Evolutionary conservation across 805 yeast species (phyloP).

Genomic region (Kodamaea nitidulidarum): DNA sequence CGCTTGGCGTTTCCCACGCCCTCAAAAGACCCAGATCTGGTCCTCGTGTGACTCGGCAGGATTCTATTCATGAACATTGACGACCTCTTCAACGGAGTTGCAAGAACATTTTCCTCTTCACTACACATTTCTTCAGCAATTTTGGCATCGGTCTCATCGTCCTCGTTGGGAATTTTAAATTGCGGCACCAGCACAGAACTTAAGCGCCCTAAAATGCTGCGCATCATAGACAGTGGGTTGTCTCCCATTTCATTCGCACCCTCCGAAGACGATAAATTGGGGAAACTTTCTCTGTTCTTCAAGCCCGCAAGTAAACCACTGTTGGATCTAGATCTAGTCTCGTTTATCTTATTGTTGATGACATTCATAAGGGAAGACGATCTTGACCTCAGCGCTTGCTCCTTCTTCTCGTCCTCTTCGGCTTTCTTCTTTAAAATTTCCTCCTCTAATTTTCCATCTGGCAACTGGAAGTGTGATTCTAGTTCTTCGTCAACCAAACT

Average conservation of each 20-base stretch:
- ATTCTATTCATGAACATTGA: conserved; percentile 15
- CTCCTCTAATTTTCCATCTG: conserved; percentile 19
- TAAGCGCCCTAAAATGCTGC: conserved; percentile 32
- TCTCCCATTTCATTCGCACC: conserved; percentile 14
- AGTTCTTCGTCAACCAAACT: conserved; percentile 30
- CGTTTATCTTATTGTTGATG: conserved; percentile 27
- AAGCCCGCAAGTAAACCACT: conserved; percentile 21
- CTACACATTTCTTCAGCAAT: conserved; percentile 10
- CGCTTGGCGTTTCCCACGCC: conserved; percentile 15
- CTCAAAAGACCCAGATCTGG: conserved; percentile 37
- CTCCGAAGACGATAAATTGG: conserved; percentile 16
- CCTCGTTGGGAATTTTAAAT: conserved; percentile 4
- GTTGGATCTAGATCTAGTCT: conserved; percentile 33
- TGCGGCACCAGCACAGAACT: conserved; percentile 21
- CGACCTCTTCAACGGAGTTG: conserved; percentile 6
- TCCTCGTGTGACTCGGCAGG: conserved; percentile 36
- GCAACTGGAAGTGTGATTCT: conserved; percentile 24
- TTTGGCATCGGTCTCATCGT: conserved; percentile 1
- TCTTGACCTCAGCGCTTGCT: conserved; percentile 25
- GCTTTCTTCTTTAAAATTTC: conserved; percentile 12
- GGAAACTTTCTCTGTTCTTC: conserved; percentile 26
- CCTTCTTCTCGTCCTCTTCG: conserved; percentile 9
- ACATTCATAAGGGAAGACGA: conserved; percentile 38
- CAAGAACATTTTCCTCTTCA: conserved; percentile 7
- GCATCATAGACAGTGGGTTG: conserved; percentile 28